A percentile compares a stretch with the other conserved stretches of the same genome.
Evolutionary conservation across 257 asterid genomes (phyloP).

Genomic region (Solanum corneliomulleri): DNA sequence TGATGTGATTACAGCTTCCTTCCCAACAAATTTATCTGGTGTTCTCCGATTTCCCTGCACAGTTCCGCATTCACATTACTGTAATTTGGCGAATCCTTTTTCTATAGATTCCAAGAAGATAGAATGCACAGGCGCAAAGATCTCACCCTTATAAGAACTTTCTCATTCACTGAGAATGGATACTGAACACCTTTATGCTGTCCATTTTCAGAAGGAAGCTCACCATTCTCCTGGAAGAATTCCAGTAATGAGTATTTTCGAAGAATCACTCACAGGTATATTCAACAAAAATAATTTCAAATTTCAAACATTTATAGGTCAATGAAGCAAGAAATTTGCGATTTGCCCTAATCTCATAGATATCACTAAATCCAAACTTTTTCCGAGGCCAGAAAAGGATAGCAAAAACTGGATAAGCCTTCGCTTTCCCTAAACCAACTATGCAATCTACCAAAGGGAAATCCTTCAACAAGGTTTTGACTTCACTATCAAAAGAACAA

Average conservation of each 20-base stretch:
- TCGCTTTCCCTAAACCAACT: neutral
- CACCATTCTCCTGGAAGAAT: conserved; percentile 70
- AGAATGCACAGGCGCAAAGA: neutral
- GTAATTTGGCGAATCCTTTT: neutral
- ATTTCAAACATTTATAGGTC: neutral
- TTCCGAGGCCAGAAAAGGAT: neutral
- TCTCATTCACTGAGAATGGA: conserved; percentile 88
- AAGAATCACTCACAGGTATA: neutral
- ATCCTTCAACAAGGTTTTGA: neutral
- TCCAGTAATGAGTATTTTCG: conserved; percentile 2
- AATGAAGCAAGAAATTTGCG: neutral
- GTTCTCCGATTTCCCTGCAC: conserved; percentile 96
- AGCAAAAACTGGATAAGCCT: neutral
- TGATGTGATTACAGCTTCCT: conserved; percentile 89
- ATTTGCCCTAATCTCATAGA: neutral
- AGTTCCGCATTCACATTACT: neutral
- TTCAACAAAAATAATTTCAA: neutral
- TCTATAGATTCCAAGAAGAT: neutral
- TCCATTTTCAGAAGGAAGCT: conserved; percentile 52
- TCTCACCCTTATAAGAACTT: conserved; percentile 78
- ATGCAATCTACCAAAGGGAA: neutral
- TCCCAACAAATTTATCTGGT: conserved; percentile 94
- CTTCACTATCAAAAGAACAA: neutral
- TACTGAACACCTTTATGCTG: conserved; percentile 58
- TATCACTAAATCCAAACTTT: neutral